Evolutionary conservation across 2,329 filamentous ascomycete genomes (phyloP), one percentile per base, ranked within the genome.

Genomic region (Curvularia verruculosa): DNA sequence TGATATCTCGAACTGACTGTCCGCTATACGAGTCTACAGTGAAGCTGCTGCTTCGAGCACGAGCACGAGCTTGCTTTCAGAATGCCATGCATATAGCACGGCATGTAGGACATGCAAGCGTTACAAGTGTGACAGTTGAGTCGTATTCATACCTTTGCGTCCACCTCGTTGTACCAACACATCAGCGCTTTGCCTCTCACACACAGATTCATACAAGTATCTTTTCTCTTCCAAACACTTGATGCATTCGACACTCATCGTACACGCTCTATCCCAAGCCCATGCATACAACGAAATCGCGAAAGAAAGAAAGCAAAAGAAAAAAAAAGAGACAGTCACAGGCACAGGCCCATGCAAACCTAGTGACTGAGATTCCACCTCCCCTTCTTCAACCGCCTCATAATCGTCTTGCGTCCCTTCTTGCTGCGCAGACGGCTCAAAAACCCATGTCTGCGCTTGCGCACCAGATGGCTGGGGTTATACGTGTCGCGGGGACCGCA

Each of bases 371-470:
- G 51, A 49, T 72, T 75, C 68, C 65, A 69, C 72, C 84, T 79
- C 23, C 82, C 81, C 79, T 84, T 87, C 54, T 79, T 69, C 66
- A 78, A 76, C 71, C 85, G 78, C 69, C 84, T 78, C 73, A 79
- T 80, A 62, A 88, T 63, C 47, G 82, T 77, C 71, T 80, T 80
- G 67, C 82, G 75, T 23, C 86, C 86, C 49, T 80, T 83, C 67
- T 81, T 79, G 21, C 79, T 80, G 67, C 78, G 78, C 59, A 85
- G 61, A 65, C 86, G 73, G 9, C 81, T 76, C 58, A 88, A 69
- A 67, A 86, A 88, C 2, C 85, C 85, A 75, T 86, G 83, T 65
- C 85, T 79, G 60, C 86, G 79, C 77, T 88, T 88, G 70, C 86
- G 79, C 40, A 87, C 83, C 43, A 81, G 69, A 60, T 87, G 83